Base-by-base conservation (phyloP, 768 basidiomycete species). In the Boletus sp. region DNA sequence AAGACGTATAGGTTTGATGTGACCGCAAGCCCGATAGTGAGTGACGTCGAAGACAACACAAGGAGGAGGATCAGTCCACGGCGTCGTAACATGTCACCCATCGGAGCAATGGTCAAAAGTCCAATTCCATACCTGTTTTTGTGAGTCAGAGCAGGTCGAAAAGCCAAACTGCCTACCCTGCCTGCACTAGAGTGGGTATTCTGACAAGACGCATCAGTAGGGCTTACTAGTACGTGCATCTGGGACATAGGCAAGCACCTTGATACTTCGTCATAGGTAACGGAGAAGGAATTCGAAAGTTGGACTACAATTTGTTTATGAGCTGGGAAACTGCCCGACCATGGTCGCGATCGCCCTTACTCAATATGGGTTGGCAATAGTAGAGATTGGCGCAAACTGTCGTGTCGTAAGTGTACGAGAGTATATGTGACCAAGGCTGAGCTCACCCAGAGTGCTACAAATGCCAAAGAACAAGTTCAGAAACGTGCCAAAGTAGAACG, bases 1-100 rank as follows among this genome's bases (percentile, higher is more conserved):
- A 33, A 33, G 33, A 33, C 33, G 33, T 33, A 33, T 33, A 33
- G 7, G 4, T 33, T 33, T 33, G 8, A 8, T 5, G 33, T 11
- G 33, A 33, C 11, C 4, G 33, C 33, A 11, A 33, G 33, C 9
- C 33, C 33, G 33, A 33, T 83, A 0, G 87, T 83, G 8, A 94
- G 73, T 10, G 77, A 67, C 0, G 80, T 78, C 0, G 84, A 82
- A 28, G 81, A 56, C 4, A 78, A 60, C 36, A 86, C 75, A n/a
- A 90, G 73, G 11, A 78, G 50, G 12, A 94, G 77, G 35, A 92
- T 78, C 0, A 94, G 78, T 48, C 83, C 84, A 8, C 92, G 77
- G 30, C 91, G 77, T 18, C 86, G 85, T 28, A 92, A 77, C 36
- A 94, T 80, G 67, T 95, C 92, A 4, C 92, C 92, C 2, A 92